A percentile compares a stretch with the other conserved stretches of the same genome.
These are phyloP conservation scores for Ustilago tritici DNA, from an alignment of 1,284 basidiomycete genomes.

Conservation along the genomic window DNA sequence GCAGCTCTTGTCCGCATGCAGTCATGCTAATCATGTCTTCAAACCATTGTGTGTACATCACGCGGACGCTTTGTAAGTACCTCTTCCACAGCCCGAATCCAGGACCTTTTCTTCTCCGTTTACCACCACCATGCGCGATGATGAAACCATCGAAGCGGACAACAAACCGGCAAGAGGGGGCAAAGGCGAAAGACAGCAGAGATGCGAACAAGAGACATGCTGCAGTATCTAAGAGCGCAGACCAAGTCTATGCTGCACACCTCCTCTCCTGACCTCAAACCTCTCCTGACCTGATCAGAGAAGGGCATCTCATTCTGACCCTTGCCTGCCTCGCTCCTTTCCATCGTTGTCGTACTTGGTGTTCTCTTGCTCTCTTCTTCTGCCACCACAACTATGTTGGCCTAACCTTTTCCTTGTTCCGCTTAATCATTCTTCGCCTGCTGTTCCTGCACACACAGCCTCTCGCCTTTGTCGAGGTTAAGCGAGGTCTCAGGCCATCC, in stretches of 20 bases:
- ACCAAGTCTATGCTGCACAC: no score
- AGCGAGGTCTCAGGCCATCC: slow-evolving; percentile 19
- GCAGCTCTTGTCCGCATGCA: neutral
- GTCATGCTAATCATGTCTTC: neutral
- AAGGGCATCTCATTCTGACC: slow-evolving; percentile 8
- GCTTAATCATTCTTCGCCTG: neutral
- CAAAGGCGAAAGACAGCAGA: neutral
- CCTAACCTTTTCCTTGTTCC: neutral
- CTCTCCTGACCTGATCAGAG: neutral
- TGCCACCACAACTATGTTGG: neutral
- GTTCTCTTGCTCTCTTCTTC: slow-evolving; percentile 3
- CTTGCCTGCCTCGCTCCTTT: neutral
- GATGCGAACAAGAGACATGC: no score
- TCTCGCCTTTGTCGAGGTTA: neutral
- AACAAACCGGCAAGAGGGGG: no score
- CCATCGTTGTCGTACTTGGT: neutral
- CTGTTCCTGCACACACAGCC: neutral
- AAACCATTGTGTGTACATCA: neutral
- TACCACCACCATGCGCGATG: slow-evolving; percentile 4
- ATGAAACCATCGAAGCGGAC: neutral
- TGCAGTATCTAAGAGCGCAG: no score
- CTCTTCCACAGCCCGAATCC: neutral
- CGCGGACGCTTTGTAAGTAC: slow-evolving; percentile 13
- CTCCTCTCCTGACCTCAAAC: no score
- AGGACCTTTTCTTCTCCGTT: neutral